These are phyloP conservation scores for Drosera capensis DNA, from an alignment of 148 eudicot genomes.

Conservation along the genomic window DNA sequence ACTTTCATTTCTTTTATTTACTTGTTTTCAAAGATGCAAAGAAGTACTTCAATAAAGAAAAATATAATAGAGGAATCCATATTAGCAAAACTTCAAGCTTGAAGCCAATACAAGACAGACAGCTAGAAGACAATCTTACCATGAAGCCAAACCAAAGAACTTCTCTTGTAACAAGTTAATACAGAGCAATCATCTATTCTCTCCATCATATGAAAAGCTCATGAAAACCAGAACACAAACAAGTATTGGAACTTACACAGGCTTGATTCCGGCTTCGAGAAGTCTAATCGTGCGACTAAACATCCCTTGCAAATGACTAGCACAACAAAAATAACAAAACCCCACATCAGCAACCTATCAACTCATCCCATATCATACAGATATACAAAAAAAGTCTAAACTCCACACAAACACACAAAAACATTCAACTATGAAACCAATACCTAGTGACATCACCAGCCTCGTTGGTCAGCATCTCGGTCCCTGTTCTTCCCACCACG, in stretches of 20 bases:
- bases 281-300: slow-evolving; percentile 84
- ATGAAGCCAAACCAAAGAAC: too few species aligned
- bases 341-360: neutral
- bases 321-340: slow-evolving; percentile 4
- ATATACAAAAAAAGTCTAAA: neutral
- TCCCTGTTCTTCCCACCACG: slow-evolving; percentile 85
- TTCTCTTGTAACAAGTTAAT: too few species aligned
- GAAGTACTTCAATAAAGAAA: neutral
- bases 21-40: slow-evolving; percentile 2
- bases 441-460: slow-evolving; percentile 99
- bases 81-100: too few species aligned
- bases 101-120: too few species aligned
- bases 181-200: too few species aligned
- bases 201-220: too few species aligned
- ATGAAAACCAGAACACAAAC: neutral
- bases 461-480: slow-evolving; percentile 89
- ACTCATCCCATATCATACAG: neutral
- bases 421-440: neutral
- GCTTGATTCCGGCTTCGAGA: slow-evolving; percentile 92
- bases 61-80: too few species aligned
- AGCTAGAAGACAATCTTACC: too few species aligned
- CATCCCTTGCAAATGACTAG: slow-evolving; percentile 99
- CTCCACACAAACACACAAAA: neutral
- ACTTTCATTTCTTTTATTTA: neutral
- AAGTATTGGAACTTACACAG: slow-evolving; percentile 38